These are phyloP conservation scores for Calonectria fujianensis DNA, from an alignment of 2,329 filamentous ascomycete species.

Conservation along the genomic window DNA sequence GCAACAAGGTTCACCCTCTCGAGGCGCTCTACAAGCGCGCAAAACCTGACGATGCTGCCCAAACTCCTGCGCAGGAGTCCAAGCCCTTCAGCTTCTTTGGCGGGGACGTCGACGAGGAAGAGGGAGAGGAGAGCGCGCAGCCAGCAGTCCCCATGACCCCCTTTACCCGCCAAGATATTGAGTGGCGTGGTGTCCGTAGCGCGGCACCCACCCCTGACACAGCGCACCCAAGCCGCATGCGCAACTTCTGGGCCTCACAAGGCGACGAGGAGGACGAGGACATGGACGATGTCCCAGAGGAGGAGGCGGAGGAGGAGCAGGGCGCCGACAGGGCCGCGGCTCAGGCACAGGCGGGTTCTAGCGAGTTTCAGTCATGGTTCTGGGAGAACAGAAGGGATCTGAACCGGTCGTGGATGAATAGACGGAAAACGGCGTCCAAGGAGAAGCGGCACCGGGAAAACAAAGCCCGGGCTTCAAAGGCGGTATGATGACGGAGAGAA, in stretches of 20 bases:
- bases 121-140: conserved; percentile 54
- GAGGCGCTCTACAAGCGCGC: conserved; percentile 93
- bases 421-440: conserved; percentile 78
- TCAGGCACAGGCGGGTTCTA: conserved; percentile 57
- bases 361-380: conserved; percentile 80
- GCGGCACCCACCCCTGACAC: conserved; percentile 97
- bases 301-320: conserved; percentile 56
- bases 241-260: conserved; percentile 73
- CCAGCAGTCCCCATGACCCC: conserved; percentile 82
- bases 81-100: conserved; percentile 88
- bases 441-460: conserved; percentile 81
- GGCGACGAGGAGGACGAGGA: conserved; percentile 63
- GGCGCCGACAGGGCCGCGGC: conserved; percentile 53
- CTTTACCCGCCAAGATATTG: conserved; percentile 86
- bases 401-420: conserved; percentile 79
- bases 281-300: conserved; percentile 56
- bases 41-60: conserved; percentile 64
- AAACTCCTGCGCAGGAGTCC: conserved; percentile 63
- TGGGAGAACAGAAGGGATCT: conserved; percentile 80
- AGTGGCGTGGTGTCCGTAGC: conserved; percentile 84
- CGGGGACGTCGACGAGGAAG: conserved; percentile 66
- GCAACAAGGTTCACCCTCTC: conserved; percentile 83
- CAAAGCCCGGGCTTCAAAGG: conserved; percentile 69
- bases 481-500: conserved; percentile 52
- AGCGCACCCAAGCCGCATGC: conserved; percentile 81